Conservation (phyloP, 2,329 filamentous ascomycete genomes). For the Gaeumannomyces sp. region DNA sequence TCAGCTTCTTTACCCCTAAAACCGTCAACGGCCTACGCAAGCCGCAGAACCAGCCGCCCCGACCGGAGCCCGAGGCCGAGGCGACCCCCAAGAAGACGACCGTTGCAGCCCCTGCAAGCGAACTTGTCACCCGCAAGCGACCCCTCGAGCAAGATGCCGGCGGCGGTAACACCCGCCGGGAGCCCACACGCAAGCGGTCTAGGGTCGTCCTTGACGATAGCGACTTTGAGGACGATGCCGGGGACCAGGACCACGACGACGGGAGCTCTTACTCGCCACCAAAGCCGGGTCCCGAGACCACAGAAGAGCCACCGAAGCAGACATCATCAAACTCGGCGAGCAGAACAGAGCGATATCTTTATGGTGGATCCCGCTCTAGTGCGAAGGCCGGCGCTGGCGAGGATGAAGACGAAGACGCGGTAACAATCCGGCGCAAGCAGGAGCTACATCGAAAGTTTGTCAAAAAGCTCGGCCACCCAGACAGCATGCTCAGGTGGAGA, state of each 20-base stretch:
- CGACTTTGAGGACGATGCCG: constrained; percentile 6
- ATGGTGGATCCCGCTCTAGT: constrained; percentile 38
- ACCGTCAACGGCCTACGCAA: constrained; percentile 38
- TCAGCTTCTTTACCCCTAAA: constrained; percentile 73
- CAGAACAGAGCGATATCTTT: constrained; percentile 48
- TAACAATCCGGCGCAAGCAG: constrained; percentile 53
- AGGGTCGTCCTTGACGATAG: constrained; percentile 4
- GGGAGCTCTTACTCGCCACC: constrained; percentile 8
- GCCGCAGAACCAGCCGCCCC: constrained; percentile 3
- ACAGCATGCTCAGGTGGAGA: constrained; percentile 52
- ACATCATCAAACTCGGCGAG: constrained; percentile 23
- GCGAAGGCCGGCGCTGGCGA: constrained; percentile 34
- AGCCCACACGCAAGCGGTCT: constrained; percentile 5
- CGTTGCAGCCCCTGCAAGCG: constrained; percentile 17
- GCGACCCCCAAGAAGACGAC: constrained; percentile 9
- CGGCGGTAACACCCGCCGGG: constrained; percentile 30
- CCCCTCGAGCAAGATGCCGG: constrained; percentile 42
- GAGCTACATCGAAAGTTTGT: constrained; percentile 80
- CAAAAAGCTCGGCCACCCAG: constrained; percentile 79
- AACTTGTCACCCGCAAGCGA: constrained; percentile 38
- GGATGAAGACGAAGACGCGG: constrained; percentile 35
- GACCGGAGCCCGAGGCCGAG: constrained; percentile 20
- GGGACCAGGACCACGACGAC: constrained; percentile 12
- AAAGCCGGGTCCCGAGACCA: constrained; percentile 13
- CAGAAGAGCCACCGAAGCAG: constrained; percentile 2